phyloP scores from a whole-genome alignment of 441 rosid species.

The Melastoma candidum region DNA sequence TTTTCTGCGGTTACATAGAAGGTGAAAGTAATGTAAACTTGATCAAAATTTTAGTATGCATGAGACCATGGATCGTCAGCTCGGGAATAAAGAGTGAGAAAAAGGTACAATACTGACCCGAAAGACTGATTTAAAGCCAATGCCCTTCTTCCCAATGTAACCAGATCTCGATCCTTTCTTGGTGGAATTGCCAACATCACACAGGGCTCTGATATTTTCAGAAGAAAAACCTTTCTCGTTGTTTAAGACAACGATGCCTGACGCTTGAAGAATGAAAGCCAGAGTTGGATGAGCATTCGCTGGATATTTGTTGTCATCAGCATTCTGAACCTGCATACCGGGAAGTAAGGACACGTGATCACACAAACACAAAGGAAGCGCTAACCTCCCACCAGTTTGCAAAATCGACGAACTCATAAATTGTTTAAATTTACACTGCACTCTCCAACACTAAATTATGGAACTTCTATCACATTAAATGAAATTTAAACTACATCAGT shows the following conservation, averaged over 20 bases:
- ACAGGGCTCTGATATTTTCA: conserved; percentile 82
- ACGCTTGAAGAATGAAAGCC: conserved; percentile 74
- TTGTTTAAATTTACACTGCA: no score
- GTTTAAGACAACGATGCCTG: conserved; percentile 67
- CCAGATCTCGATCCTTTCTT: conserved; percentile 79
- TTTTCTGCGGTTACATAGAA: no score
- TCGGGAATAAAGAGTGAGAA: conserved; percentile 3
- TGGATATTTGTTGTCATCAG: conserved; percentile 88
- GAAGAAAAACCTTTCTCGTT: conserved; percentile 90
- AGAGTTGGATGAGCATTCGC: conserved; percentile 74
- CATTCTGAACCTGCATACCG: conserved; percentile 79
- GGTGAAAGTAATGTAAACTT: no score
- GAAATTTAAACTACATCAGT: no score
- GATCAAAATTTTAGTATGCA: no score
- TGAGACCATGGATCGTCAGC: background rate
- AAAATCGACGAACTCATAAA: no score
- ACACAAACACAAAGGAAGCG: no score
- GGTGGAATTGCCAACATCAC: conserved; percentile 98
- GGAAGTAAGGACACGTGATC: no score
- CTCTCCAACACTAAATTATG: no score
- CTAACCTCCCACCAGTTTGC: no score
- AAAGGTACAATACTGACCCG: conserved; percentile 31
- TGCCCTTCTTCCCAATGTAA: conserved; percentile 97
- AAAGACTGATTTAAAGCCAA: conserved; percentile 99
- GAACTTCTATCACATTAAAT: no score